These are phyloP conservation scores for Digitaria exilis DNA, from an alignment of 202 grass and related monocot species.

Conservation along the genomic window DNA sequence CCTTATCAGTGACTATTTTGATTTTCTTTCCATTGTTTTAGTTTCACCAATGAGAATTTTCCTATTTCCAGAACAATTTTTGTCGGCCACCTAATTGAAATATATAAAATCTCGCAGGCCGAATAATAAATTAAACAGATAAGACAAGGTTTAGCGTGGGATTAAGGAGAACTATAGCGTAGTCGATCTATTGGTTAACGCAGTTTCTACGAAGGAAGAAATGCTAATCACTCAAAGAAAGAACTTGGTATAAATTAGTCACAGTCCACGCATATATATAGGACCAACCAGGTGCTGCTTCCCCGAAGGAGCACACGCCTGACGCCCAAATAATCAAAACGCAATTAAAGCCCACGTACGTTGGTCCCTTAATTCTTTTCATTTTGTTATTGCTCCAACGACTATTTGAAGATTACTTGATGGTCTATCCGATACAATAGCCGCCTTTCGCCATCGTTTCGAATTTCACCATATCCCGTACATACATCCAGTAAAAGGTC, in stretches of 20 bases:
- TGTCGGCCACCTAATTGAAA: neutral
- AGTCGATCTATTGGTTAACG: neutral
- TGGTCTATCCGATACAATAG: neutral
- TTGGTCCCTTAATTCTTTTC: neutral
- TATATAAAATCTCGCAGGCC: no score
- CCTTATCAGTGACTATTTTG: neutral
- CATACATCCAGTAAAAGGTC: neutral
- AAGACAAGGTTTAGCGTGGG: neutral
- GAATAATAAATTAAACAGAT: neutral
- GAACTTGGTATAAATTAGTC: neutral
- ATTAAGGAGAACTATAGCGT: neutral
- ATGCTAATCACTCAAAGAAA: neutral
- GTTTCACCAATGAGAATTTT: neutral
- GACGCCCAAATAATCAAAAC: neutral
- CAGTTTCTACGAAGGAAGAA: neutral
- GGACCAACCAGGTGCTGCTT: neutral
- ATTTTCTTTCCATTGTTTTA: no score
- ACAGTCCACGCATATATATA: neutral
- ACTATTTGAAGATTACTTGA: neutral
- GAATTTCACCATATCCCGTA: neutral
- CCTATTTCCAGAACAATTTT: neutral
- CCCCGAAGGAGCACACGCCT: neutral
- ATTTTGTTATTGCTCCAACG: neutral
- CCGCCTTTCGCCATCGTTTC: neutral
- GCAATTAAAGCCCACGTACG: neutral